These are phyloP conservation scores for Coprinopsis sp. DNA, from an alignment of 768 basidiomycete species.

Conservation along the genomic window DNA sequence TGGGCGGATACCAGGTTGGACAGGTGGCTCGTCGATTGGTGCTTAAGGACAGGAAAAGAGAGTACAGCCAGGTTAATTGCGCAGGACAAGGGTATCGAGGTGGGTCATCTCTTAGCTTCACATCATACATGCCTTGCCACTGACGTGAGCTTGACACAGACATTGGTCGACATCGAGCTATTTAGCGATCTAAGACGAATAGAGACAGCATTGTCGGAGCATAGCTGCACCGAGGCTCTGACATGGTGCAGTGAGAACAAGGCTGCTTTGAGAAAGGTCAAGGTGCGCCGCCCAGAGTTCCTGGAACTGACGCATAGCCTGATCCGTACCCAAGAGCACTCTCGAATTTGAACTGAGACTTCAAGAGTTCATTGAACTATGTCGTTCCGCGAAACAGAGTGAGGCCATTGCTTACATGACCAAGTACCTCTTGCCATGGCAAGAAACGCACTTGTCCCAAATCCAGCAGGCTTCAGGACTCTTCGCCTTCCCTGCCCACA, in stretches of 20 bases:
- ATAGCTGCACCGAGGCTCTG: constrained; percentile 85
- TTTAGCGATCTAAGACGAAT: constrained; percentile 88
- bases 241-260: constrained; percentile 98
- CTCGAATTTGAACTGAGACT: constrained; percentile 94
- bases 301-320: neutral
- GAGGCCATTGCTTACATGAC: constrained; percentile 83
- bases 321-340: constrained; percentile 74
- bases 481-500: constrained; percentile 69
- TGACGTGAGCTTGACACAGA: constrained; percentile 36
- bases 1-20: constrained; percentile 83
- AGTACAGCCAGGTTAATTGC: constrained; percentile 75
- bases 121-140: constrained; percentile 10
- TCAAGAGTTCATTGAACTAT: constrained; percentile 95
- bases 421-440: constrained; percentile 80
- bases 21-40: constrained; percentile 92
- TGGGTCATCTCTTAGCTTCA: constrained; percentile 29
- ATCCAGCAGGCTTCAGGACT: constrained; percentile 74
- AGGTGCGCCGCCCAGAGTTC: constrained; percentile 39
- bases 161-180: constrained; percentile 84
- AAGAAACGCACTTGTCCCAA: constrained; percentile 72
- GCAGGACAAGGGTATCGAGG: constrained; percentile 74
- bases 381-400: constrained; percentile 53
- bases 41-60: constrained; percentile 72
- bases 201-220: constrained; percentile 67
- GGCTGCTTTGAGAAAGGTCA: constrained; percentile 84